Conservation (phyloP, 1,284 basidiomycete species). For the Trichosporon coremiiforme region DNA sequence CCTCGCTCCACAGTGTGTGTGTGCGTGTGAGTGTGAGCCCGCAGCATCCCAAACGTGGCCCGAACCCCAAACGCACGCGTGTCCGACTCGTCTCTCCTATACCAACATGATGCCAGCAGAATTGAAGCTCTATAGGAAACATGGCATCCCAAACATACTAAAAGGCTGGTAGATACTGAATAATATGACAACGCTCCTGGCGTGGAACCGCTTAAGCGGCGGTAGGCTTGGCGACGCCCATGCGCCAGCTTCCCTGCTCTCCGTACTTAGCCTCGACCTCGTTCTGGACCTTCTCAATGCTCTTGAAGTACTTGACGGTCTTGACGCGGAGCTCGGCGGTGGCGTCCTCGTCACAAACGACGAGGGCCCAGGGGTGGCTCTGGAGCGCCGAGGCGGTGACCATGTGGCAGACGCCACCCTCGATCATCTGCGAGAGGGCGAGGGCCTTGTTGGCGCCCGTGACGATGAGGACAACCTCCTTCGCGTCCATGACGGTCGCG, state of each 20-base stretch:
- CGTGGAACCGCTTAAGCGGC: constrained; percentile 33
- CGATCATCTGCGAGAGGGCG: constrained; percentile 82
- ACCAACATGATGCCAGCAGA: too few species aligned
- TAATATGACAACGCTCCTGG: constrained; percentile 9
- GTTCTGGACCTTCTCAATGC: constrained; percentile 82
- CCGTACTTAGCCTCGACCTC: constrained; percentile 63
- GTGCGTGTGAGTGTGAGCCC: too few species aligned
- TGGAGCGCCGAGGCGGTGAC: constrained; percentile 82
- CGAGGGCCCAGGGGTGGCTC: constrained; percentile 78
- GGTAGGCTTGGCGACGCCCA: constrained; percentile 36
- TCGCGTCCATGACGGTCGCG: constrained; percentile 76
- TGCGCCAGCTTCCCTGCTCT: constrained; percentile 30
- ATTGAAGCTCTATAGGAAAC: constrained; percentile 13
- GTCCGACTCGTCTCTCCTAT: too few species aligned
- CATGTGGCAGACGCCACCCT: constrained; percentile 86
- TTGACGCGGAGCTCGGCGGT: constrained; percentile 70
- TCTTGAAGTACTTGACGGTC: constrained; percentile 89
- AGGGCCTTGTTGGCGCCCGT: constrained; percentile 85
- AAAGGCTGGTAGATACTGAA: not conserved
- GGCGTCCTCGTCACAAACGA: constrained; percentile 68
- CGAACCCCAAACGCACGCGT: too few species aligned
- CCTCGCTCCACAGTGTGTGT: too few species aligned
- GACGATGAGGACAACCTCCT: constrained; percentile 82
- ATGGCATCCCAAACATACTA: constrained; percentile 14
- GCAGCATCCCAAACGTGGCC: too few species aligned